phyloP scores from a whole-genome alignment of 2,329 filamentous ascomycete species.

The Neocatenulostroma microsporum region DNA sequence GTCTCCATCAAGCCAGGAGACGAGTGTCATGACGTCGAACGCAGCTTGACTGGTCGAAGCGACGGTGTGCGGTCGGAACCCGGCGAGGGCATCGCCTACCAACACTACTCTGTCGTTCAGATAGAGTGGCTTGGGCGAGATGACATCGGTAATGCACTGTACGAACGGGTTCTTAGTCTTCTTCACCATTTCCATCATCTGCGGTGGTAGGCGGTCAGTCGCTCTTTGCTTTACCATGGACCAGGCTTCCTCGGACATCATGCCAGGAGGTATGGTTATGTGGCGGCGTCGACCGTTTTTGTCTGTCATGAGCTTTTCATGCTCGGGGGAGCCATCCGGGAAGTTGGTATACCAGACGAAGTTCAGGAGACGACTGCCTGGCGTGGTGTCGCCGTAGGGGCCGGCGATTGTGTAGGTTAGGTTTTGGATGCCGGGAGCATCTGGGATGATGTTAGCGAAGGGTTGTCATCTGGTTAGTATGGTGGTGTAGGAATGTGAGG shows the following conservation, averaged over 20 bases:
- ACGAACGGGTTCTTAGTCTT: slow-evolving; percentile 39
- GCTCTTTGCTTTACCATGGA: slow-evolving; percentile 30
- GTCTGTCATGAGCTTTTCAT: slow-evolving; percentile 40
- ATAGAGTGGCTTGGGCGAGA: slow-evolving; percentile 32
- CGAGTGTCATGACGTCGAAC: slow-evolving; percentile 37
- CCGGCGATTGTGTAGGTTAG: slow-evolving; percentile 42
- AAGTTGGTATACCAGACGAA: slow-evolving; percentile 44
- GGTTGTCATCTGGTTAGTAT: too few relatives aligned
- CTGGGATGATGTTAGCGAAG: too few relatives aligned
- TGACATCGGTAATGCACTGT: slow-evolving; percentile 39
- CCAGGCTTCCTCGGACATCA: slow-evolving; percentile 34
- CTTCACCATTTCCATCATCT: slow-evolving; percentile 36
- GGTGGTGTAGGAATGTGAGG: too few relatives aligned
- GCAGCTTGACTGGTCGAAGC: slow-evolving; percentile 43
- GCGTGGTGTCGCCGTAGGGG: slow-evolving; percentile 31
- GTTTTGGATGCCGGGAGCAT: slow-evolving; percentile 30
- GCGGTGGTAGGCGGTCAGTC: slow-evolving; percentile 29
- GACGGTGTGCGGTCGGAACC: slow-evolving; percentile 42
- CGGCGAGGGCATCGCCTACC: slow-evolving; percentile 41
- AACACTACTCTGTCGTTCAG: slow-evolving; percentile 37
- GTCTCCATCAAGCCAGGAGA: slow-evolving; percentile 33
- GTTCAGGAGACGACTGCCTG: slow-evolving; percentile 39
- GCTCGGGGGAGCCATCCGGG: slow-evolving; percentile 31
- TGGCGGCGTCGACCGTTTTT: slow-evolving; percentile 32
- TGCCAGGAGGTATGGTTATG: slow-evolving; percentile 39